Base-by-base conservation (phyloP, 352 stramenopile genomes). In the Phytophthora tentaculata region DNA sequence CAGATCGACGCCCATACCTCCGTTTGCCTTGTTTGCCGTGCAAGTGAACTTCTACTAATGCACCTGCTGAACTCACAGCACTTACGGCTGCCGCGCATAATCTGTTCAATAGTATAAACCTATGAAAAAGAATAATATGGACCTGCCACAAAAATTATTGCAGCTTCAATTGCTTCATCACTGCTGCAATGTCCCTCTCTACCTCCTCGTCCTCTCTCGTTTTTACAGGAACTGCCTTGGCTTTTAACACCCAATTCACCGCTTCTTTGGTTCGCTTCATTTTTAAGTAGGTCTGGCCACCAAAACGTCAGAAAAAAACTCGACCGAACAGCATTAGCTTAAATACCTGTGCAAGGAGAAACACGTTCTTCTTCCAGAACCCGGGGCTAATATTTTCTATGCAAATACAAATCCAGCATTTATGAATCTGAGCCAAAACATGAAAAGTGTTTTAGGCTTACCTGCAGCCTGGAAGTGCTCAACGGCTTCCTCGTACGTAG, bases 351-450 rank as follows among this genome's bases (percentile, higher is more conserved):
- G 77, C 86, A 13, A 94, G 54, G 26, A 94, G 57, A 58, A 85
- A 90, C 45, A 70, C 61, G 41, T 94, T 94, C 59, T 90, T 90
- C 73, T 94, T 94, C 86, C 86, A 94, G 48, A 83, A 88, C 1
- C 81, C 80, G 5, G 86, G 86, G 23, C 78, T 89, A 23, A 91
- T 73, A 17, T 70, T 65, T 61, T 94, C 86, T 89, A 24, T 43
- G 56, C 13, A 58, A 60, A 41, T 2, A 32, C 8, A 39, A 39
- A 39, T 32, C 5, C 20, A 71, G 16, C 5, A 48, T 24, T 41
- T 53, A 19, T 70, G 8, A 50, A 29, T 6, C 17, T 58, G 14
- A 48, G n/a, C 29, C 22, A 43, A 57, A 9, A 17, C 23, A 52
- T 13, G 32, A 16, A 56, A 3, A 28, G 23, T 4, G 26, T 28